Conservation (phyloP, 2,329 filamentous ascomycete species). For the Grosmannia penicillata region DNA sequence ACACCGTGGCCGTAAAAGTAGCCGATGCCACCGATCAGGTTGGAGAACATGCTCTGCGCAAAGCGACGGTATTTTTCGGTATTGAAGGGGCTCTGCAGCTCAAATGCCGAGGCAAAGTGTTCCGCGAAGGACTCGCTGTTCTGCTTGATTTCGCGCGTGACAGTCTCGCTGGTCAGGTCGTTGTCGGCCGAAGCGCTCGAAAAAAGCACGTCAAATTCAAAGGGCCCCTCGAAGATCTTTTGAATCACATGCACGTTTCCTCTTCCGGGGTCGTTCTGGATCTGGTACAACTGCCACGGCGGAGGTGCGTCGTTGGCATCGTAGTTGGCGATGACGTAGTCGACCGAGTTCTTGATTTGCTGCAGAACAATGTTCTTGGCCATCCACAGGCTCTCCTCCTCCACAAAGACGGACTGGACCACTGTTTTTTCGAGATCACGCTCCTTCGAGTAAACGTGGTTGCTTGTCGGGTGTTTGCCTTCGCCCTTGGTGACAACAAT, state of each 20-base stretch:
- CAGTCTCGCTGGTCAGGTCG: constrained; percentile 40
- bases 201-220: constrained; percentile 88
- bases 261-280: constrained; percentile 49
- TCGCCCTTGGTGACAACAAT: constrained; percentile 61
- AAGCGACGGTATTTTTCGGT: constrained; percentile 61
- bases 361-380: constrained; percentile 47
- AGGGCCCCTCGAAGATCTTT: constrained; percentile 78
- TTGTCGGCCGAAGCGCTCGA: constrained; percentile 57
- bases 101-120: constrained; percentile 59
- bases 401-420: constrained; percentile 55
- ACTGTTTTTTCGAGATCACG: constrained; percentile 65
- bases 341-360: constrained; percentile 35
- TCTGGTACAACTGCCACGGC: constrained; percentile 71
- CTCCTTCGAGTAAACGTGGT: constrained; percentile 49
- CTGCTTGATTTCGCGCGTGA: constrained; percentile 55
- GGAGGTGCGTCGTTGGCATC: constrained; percentile 54
- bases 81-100: constrained; percentile 62
- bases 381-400: constrained; percentile 67
- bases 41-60: constrained; percentile 83
- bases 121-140: constrained; percentile 55
- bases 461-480: constrained; percentile 44
- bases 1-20: constrained; percentile 86
- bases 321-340: constrained; percentile 31
- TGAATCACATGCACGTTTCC: constrained; percentile 84
- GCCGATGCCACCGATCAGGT: constrained; percentile 82